phyloP scores from a whole-genome alignment of 1,284 basidiomycete species.

The Ustilago nuda region DNA sequence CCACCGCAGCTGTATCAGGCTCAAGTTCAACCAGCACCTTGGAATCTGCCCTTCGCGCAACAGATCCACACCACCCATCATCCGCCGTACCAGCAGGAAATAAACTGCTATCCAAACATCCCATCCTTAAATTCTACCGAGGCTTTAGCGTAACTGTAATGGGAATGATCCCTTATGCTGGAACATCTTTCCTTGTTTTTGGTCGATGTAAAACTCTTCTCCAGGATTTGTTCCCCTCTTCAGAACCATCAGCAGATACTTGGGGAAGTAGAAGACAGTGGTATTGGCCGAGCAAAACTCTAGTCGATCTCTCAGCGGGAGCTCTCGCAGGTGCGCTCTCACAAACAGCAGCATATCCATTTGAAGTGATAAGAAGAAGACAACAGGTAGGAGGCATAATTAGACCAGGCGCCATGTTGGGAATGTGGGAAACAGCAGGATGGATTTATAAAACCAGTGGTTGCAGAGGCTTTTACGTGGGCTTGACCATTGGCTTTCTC shows the following conservation, averaged over 20 bases:
- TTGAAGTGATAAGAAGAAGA: conserved; percentile 90
- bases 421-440: conserved; percentile 63
- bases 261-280: conserved; percentile 36
- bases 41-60: conserved; percentile 32
- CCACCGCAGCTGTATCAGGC: conserved; percentile 29
- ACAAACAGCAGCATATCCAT: conserved; percentile 94
- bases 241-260: conserved; percentile 30
- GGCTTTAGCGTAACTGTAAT: conserved; percentile 76
- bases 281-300: conserved; percentile 67
- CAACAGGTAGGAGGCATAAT: conserved; percentile 88
- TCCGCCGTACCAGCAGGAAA: conserved; percentile 31
- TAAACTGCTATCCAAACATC: conserved; percentile 51
- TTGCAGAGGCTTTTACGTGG: conserved; percentile 91
- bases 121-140: conserved; percentile 86
- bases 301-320: conserved; percentile 79
- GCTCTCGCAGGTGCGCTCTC: conserved; percentile 89
- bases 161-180: conserved; percentile 92
- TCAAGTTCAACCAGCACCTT: conserved; percentile 12
- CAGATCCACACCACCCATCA: conserved; percentile 39
- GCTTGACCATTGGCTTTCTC: conserved; percentile 90
- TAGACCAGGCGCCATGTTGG: conserved; percentile 60
- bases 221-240: conserved; percentile 53
- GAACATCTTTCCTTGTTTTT: conserved; percentile 84
- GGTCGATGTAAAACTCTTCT: conserved; percentile 63
- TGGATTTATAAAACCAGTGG: conserved; percentile 79